Evolutionary conservation across 371 early-diverging fungal genomes (phyloP).

Genomic region (Syncephalastrum sp.): DNA sequence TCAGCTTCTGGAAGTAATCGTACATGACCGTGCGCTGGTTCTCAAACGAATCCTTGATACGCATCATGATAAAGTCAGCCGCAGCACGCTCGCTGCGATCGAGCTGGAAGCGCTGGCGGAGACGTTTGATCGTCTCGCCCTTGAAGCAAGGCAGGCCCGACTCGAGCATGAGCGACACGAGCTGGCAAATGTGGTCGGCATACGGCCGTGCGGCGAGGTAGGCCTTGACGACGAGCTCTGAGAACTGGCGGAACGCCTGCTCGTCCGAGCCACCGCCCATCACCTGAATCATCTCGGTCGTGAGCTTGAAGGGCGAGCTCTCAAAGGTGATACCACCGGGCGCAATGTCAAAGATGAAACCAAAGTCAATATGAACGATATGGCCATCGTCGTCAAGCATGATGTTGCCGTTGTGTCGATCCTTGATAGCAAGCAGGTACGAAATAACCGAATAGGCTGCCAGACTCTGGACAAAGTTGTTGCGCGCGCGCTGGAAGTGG

Average conservation of each 20-base stretch:
- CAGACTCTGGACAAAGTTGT: slow-evolving; percentile 94
- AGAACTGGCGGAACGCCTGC: slow-evolving; percentile 85
- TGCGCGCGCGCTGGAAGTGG: slow-evolving; percentile 89
- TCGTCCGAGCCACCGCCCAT: slow-evolving; percentile 89
- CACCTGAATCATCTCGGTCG: slow-evolving; percentile 96
- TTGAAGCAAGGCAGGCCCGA: slow-evolving; percentile 99
- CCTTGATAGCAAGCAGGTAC: slow-evolving; percentile 97
- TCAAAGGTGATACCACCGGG: slow-evolving; percentile 99
- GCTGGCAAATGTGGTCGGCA: slow-evolving; percentile 89
- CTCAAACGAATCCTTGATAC: slow-evolving; percentile 89
- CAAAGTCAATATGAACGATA: slow-evolving; percentile 99
- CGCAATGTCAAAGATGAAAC: slow-evolving; percentile 98
- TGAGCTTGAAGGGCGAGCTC: slow-evolving; percentile 98
- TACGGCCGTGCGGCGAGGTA: slow-evolving; percentile 91
- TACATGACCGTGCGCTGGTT: slow-evolving; percentile 87
- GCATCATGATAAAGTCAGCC: slow-evolving; percentile 91
- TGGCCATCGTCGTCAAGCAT: slow-evolving; percentile 98
- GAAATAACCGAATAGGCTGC: slow-evolving; percentile 98
- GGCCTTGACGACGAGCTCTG: slow-evolving; percentile 89
- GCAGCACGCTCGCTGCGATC: slow-evolving; percentile 91
- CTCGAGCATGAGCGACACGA: slow-evolving; percentile 92
- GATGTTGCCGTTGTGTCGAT: slow-evolving; percentile 99
- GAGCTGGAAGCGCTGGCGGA: slow-evolving; percentile 89
- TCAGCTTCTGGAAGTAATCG: slow-evolving; percentile 88
- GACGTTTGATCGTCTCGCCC: slow-evolving; percentile 84